Base-by-base conservation (phyloP, 1,139 yeast species). In the Debaryomycetaceae sp. region DNA sequence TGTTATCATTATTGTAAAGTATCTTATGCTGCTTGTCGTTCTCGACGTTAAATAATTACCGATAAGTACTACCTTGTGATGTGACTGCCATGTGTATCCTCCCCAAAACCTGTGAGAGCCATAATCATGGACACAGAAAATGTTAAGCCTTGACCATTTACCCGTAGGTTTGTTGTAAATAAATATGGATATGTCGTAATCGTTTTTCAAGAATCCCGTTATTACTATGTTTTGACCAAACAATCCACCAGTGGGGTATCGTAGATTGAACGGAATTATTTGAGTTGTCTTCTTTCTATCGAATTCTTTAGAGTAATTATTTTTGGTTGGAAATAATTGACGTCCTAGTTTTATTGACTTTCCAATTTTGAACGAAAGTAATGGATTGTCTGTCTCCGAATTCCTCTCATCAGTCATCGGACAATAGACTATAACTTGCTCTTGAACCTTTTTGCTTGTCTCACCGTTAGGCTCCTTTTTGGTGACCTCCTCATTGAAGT, bases 1-100 rank as follows among this genome's bases (percentile, higher is more conserved):
- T 5, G 83, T 71, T 6, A 83, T 63, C 58, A 83, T 63, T 36
- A 70, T 57, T 34, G 82, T 81, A 59, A 84, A 85, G 52, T 70
- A 81, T 47, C 86, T 77, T 5, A 82, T 72, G 40, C 83, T 70
- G 45, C 83, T 76, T 6, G 79, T 66, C 8, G 79, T 68, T 36
- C 67, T 65, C 3, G 79, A 73, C 22, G 81, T 75, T 17, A 70
- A 64, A 39, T 65, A 66, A 47, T 76, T 71, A 0, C 89, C 93
- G 46, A 80, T 59, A 40, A 78, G 63, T 6, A 76, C 71, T 2
- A 84, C 82, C 56, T 81, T 81, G 57, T 85, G 91, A 62, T 85
- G 93, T 1, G 90, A 83, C 39, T 76, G 76, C 93, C 93, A 85
- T 0, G 81, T 81, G 62, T 77, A 82, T 0, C 87, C 81, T 48